Evolutionary conservation across 352 stramenopile genomes (phyloP), one percentile per base, ranked within the genome.

Genomic region (Phytophthora sp.): DNA sequence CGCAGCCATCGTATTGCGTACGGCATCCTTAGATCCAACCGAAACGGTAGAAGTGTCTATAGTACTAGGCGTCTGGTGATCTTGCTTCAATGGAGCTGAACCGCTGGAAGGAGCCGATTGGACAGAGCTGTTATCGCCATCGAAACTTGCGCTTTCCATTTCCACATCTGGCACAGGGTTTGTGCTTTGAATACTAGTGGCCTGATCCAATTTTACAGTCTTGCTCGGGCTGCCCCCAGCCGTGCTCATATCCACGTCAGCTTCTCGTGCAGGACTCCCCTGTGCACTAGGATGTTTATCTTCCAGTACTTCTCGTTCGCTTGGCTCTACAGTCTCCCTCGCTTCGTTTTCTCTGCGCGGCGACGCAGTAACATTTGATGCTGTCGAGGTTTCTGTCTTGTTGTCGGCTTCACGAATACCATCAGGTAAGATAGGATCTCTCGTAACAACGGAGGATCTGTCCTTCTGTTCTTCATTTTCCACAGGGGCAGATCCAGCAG

Each of bases 231-330:
- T 60, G 44, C 12, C n/a, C 4, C 23, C 28, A 23, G 8, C 18
- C 31, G 10, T 15, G 24, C 50, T 24, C 48, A 57, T 67, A 34
- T 65, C 50, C 35, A 61, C 55, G 18, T 58, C 49, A 27, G 59
- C 37, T 2, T 42, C n/a, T n/a, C 39, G 43, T 46, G 56, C 11
- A 21, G 23, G 28, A 30, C 18, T 21, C 6, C 24, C 21, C 34
- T 69, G 21, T 27, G 48, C 27, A 45, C 17, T 13, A 18, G 2
- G 43, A 61, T 23, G 5, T 17, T 24, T 41, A 8, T 42, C 18
- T n/a, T 34, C 18, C 21, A 39, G 20, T 18, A 15, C 18, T 18
- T 52, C n/a, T 44, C 46, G 10, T 2, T 37, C 28, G 23, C 0
- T 2, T 48, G 5, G 10, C 3, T 56, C 35, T 44, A 30, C 30